phyloP scores from a whole-genome alignment of 148 eudicot genomes.

The Heliamphora exappendiculata region DNA sequence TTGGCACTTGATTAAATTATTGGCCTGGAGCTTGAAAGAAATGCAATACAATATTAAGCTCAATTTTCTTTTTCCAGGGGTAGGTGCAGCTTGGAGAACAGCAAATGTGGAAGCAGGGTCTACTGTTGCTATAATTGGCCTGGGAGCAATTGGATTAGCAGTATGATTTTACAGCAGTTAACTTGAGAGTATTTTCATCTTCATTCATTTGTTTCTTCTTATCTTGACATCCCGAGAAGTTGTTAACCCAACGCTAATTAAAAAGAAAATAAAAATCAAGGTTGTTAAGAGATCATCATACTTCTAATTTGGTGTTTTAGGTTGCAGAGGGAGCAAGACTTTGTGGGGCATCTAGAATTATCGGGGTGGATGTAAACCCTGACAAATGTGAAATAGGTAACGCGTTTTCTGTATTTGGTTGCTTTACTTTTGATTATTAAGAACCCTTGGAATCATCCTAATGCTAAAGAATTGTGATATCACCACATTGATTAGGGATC shows the following conservation, averaged over 20 bases:
- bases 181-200: neutral
- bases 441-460: neutral
- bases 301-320: conserved; percentile 24
- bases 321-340: conserved; percentile 93
- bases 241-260: neutral
- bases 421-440: neutral
- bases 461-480: neutral
- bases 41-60: neutral
- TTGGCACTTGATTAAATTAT: neutral
- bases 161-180: conserved; percentile 27
- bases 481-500: neutral
- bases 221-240: neutral
- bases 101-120: conserved; percentile 81
- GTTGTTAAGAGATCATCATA: neutral
- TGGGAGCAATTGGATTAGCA: conserved; percentile 88
- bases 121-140: conserved; percentile 79
- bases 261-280: neutral
- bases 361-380: conserved; percentile 85
- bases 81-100: conserved; percentile 82
- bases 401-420: neutral
- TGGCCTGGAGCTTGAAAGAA: neutral
- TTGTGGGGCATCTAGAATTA: conserved; percentile 77
- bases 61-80: conserved; percentile 39
- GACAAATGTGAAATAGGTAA: conserved; percentile 59
- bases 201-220: neutral